Percentiles rank a stretch among this genome's conserved stretches.
Evolutionary conservation across 371 early-diverging fungal species (phyloP).

Genomic region (Mortierella sp.): DNA sequence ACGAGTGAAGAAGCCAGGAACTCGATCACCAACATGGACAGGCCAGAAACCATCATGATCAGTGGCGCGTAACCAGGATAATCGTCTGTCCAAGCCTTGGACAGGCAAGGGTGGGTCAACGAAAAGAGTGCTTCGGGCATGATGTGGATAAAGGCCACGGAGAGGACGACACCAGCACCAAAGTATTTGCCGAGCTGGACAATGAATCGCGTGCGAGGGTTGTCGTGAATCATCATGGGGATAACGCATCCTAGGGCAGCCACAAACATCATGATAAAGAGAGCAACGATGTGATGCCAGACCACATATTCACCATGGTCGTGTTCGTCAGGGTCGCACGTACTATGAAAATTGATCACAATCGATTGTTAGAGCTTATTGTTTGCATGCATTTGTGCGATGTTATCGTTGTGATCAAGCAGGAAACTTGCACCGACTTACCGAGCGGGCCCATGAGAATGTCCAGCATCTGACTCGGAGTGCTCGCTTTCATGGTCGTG

Average conservation of each 20-base stretch:
- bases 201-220: constrained; percentile 16
- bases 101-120: constrained; percentile 60
- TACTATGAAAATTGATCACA: constrained; percentile 7
- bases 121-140: constrained; percentile 58
- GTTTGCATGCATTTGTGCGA: background rate
- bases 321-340: constrained; percentile 29
- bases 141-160: constrained; percentile 82
- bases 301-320: constrained; percentile 51
- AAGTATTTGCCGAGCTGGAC: constrained; percentile 64
- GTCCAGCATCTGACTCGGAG: constrained; percentile 27
- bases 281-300: constrained; percentile 66
- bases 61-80: constrained; percentile 63
- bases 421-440: constrained; percentile 19
- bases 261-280: constrained; percentile 62
- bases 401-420: too few relatives aligned
- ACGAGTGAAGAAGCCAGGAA: constrained; percentile 58
- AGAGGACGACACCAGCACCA: constrained; percentile 84
- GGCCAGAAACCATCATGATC: constrained; percentile 66
- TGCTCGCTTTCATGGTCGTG: constrained; percentile 40
- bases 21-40: constrained; percentile 66
- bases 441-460: constrained; percentile 49
- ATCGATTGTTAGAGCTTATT: background rate
- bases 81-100: constrained; percentile 48
- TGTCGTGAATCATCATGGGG: constrained; percentile 33
- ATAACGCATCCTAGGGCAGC: constrained; percentile 56